phyloP scores from a whole-genome alignment of 1,284 basidiomycete genomes.

The Puccinia sorghi region DNA sequence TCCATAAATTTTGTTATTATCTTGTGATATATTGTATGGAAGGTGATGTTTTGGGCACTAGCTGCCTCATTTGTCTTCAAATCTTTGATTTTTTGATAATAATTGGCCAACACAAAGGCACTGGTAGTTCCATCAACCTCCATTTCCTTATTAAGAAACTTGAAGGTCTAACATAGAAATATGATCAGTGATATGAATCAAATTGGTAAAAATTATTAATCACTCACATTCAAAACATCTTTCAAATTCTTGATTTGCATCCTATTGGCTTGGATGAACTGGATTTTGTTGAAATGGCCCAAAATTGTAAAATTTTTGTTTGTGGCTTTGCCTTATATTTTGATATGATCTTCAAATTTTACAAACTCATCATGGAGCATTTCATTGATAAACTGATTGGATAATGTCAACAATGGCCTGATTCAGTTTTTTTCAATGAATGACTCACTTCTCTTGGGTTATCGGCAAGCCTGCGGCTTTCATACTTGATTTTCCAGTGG shows the following conservation, averaged over 20 bases:
- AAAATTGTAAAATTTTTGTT: neutral
- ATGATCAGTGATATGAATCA: neutral
- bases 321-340: neutral
- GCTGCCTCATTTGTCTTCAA: slow-evolving; percentile 1
- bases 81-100: neutral
- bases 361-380: slow-evolving; percentile 11
- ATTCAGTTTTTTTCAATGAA: too few species aligned
- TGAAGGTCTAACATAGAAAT: slow-evolving; percentile 7
- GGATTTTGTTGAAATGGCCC: slow-evolving; percentile 11
- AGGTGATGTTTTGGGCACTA: neutral
- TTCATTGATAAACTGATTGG: too few species aligned
- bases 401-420: too few species aligned
- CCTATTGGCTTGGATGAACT: slow-evolving; percentile 1
- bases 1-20: neutral
- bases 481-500: too few species aligned
- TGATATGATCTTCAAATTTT: slow-evolving; percentile 17
- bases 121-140: too few species aligned
- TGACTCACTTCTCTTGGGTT: slow-evolving; percentile 34
- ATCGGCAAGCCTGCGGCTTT: neutral
- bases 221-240: too few species aligned
- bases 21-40: neutral
- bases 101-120: neutral
- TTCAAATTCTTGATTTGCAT: too few species aligned
- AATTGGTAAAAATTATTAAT: slow-evolving; percentile 16
- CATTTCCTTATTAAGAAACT: neutral